Percentiles rank a stretch among this genome's conserved stretches.
Conservation (phyloP, 345 rosid species). For the Salix udensis region DNA sequence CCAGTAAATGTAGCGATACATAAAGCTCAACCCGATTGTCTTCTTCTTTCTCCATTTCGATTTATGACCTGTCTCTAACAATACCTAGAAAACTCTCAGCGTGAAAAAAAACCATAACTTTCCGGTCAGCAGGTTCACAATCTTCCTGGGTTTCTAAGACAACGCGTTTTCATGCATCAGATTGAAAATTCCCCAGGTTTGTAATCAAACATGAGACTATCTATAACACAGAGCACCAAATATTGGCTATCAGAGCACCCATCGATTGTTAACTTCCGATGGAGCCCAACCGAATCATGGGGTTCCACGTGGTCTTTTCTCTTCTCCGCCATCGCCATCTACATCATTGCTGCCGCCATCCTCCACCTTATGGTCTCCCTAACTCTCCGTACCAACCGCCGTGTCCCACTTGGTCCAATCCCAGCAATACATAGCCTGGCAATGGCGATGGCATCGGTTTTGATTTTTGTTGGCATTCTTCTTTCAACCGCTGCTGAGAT, state of each 20-base stretch:
- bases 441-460: conserved; percentile 4
- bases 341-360: conserved; percentile 32
- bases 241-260: conserved; percentile 61
- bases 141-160: background rate
- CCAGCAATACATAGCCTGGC: conserved; percentile 24
- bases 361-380: conserved; percentile 21
- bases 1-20: no score
- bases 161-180: background rate
- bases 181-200: background rate
- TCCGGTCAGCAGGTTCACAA: background rate
- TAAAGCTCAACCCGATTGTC: no score
- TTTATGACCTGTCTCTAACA: no score
- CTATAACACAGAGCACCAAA: background rate
- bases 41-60: background rate
- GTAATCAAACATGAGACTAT: background rate
- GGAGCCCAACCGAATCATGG: conserved; percentile 78
- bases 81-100: no score
- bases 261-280: conserved; percentile 65
- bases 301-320: conserved; percentile 92
- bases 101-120: no score
- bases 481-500: conserved; percentile 21
- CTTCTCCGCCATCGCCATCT: conserved; percentile 47
- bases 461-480: conserved; percentile 20
- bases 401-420: conserved; percentile 20
- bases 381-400: conserved; percentile 16